Conservation (phyloP, 371 early-diverging fungal genomes). For the Mortierella sp. region DNA sequence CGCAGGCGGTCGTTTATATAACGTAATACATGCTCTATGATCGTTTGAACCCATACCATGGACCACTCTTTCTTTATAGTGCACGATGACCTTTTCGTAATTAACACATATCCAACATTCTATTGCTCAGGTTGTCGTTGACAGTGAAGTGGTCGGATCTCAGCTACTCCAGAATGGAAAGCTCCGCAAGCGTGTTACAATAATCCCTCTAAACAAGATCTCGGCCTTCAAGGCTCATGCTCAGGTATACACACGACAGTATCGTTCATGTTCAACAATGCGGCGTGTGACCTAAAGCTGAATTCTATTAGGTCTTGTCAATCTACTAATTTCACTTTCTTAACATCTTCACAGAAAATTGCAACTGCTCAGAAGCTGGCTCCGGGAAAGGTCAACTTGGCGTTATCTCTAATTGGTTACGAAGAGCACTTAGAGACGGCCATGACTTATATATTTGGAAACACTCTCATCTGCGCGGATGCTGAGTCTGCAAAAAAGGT, state of each 20-base stretch:
- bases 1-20: constrained; percentile 93
- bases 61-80: background rate
- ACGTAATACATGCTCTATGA: constrained; percentile 64
- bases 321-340: background rate
- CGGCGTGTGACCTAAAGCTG: background rate
- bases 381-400: constrained; percentile 88
- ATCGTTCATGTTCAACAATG: background rate
- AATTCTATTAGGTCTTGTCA: background rate
- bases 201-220: constrained; percentile 99
- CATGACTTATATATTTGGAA: constrained; percentile 97
- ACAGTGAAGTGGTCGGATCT: constrained; percentile 89
- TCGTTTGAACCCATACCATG: background rate
- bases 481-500: constrained; percentile 87
- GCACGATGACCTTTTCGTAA: background rate
- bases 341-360: constrained; percentile 60
- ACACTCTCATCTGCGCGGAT: constrained; percentile 93
- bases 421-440: constrained; percentile 85
- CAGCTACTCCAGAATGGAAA: constrained; percentile 86
- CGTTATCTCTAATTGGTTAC: constrained; percentile 86
- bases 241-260: constrained; percentile 59
- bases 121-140: constrained; percentile 85
- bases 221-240: constrained; percentile 71
- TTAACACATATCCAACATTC: background rate
- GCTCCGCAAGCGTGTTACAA: constrained; percentile 88
- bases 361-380: constrained; percentile 79